Evolutionary conservation across 371 early-diverging fungal species (phyloP).

Genomic region (Fennellomyces sp.): DNA sequence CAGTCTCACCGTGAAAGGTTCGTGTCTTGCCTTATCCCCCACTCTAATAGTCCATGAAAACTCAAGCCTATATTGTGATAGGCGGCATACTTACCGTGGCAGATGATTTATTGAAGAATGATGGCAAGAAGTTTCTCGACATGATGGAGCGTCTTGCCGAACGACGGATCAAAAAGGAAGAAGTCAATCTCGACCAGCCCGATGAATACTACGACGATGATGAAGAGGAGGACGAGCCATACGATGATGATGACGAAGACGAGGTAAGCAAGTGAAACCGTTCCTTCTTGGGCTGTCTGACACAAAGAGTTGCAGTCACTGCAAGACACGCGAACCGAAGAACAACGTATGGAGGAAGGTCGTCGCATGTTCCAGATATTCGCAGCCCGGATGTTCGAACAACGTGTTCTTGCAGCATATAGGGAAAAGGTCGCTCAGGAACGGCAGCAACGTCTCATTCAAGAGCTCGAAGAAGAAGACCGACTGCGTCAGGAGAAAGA

Average conservation of each 20-base stretch:
- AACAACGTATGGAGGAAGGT: constrained; percentile 87
- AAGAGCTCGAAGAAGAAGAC: constrained; percentile 80
- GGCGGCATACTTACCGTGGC: constrained; percentile 83
- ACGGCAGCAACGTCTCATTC: constrained; percentile 75
- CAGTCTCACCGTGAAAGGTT: constrained; percentile 72
- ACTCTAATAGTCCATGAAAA: too few species aligned
- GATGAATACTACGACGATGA: constrained; percentile 47
- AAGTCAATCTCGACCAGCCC: constrained; percentile 28
- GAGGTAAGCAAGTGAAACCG: too few species aligned
- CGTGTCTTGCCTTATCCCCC: not conserved
- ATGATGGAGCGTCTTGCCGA: constrained; percentile 94
- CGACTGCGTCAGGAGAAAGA: constrained; percentile 67
- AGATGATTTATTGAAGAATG: constrained; percentile 85
- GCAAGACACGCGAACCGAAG: constrained; percentile 75
- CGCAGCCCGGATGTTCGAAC: constrained; percentile 93
- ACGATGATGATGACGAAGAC: constrained; percentile 34
- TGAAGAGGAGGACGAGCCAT: constrained; percentile 58
- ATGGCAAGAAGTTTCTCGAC: constrained; percentile 89
- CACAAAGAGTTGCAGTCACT: not conserved
- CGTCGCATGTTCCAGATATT: constrained; percentile 92
- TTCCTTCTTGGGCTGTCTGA: too few species aligned
- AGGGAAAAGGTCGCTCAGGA: constrained; percentile 87
- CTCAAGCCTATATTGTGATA: too few species aligned
- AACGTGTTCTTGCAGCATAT: constrained; percentile 86
- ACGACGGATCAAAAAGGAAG: constrained; percentile 76